Percentiles rank a stretch among this genome's conserved stretches.
These are phyloP conservation scores for Auriculariales sp. DNA, from an alignment of 768 basidiomycete genomes.

Conservation along the genomic window DNA sequence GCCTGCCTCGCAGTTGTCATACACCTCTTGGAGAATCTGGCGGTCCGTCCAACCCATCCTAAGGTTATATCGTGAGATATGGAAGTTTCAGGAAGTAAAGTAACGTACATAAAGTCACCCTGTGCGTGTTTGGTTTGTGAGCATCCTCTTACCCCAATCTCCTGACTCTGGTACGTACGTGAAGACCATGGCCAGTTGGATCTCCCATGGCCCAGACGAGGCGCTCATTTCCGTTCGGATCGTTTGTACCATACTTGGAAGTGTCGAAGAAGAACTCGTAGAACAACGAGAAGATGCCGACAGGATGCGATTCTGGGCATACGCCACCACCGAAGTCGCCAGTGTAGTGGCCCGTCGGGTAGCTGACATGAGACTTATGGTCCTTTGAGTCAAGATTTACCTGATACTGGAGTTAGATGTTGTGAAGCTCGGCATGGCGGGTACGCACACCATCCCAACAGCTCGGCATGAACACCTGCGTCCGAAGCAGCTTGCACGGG, in stretches of 20 bases:
- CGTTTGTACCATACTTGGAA: background rate
- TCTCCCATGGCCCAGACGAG: background rate
- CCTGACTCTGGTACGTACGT: no score
- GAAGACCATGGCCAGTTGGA: background rate
- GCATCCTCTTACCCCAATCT: no score
- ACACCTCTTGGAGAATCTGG: constrained; percentile 13
- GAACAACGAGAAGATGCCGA: background rate
- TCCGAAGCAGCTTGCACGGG: background rate
- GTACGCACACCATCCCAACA: constrained; percentile 17
- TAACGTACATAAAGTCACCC: no score
- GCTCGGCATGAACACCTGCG: constrained; percentile 5
- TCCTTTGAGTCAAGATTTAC: no score
- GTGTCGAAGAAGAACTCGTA: background rate
- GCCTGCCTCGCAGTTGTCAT: constrained; percentile 9
- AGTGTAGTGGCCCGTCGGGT: constrained; percentile 1
- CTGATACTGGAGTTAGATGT: no score
- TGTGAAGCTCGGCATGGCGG: no score
- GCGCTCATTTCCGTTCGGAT: background rate
- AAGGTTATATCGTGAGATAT: no score
- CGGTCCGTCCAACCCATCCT: constrained; percentile 17
- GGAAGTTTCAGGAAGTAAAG: no score
- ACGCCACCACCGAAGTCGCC: background rate
- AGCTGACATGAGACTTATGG: constrained; percentile 7
- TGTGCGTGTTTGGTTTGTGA: no score
- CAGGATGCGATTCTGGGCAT: background rate